Conservation (phyloP, 2,329 filamentous ascomycete species). For the Chrysoporthe deuterocubensis region DNA sequence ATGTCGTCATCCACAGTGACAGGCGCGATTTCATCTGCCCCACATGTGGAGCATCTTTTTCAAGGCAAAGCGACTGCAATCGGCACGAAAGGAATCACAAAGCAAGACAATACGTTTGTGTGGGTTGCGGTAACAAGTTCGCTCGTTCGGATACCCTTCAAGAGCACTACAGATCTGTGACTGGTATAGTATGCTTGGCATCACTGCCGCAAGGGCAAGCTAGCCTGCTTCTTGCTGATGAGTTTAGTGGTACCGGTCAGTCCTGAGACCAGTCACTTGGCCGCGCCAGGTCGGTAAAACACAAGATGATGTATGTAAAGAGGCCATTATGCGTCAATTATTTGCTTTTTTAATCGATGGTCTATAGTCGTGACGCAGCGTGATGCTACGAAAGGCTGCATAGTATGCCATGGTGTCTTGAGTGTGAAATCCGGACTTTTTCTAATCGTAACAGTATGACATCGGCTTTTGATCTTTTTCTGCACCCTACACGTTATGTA, state of each 20-base stretch:
- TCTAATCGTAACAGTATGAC: no score
- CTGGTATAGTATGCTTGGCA: neutral
- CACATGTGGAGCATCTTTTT: neutral
- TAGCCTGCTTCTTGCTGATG: neutral
- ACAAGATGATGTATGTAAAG: neutral
- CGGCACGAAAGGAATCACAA: slow-evolving; percentile 37
- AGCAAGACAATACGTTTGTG: neutral
- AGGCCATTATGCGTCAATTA: neutral
- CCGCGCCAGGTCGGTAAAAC: neutral
- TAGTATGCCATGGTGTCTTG: neutral
- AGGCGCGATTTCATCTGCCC: neutral
- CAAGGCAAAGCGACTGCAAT: slow-evolving; percentile 3
- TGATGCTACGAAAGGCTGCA: neutral
- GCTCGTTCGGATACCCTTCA: slow-evolving; percentile 5
- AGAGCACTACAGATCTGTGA: neutral
- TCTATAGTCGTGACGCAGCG: neutral
- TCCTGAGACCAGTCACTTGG: neutral
- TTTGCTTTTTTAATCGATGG: neutral
- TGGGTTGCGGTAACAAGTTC: slow-evolving; percentile 8
- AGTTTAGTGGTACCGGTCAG: neutral
- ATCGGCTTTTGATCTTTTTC: no score
- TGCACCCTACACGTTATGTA: no score
- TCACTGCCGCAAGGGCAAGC: neutral
- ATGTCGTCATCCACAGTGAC: slow-evolving; percentile 7
- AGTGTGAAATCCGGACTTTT: no score